phyloP scores from a whole-genome alignment of 495 filamentous ascomycete genomes.

The Collariella sp. region DNA sequence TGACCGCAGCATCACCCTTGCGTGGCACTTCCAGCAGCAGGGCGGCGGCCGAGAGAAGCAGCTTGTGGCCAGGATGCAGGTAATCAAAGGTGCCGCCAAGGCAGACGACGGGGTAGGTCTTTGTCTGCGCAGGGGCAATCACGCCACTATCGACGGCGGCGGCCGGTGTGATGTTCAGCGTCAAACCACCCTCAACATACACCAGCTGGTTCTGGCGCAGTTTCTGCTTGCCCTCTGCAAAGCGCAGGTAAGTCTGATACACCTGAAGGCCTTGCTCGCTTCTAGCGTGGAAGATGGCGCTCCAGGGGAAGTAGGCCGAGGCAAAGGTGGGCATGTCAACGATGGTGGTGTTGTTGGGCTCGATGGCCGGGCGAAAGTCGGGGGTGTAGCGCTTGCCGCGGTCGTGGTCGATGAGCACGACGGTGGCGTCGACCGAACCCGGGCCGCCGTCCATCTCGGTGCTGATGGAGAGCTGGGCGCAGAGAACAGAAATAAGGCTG shows the following conservation, averaged over 20 bases:
- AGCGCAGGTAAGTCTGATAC: slow-evolving; percentile 33
- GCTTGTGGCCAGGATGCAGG: slow-evolving; percentile 90
- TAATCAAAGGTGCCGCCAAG: slow-evolving; percentile 96
- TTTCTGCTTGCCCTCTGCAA: slow-evolving; percentile 39
- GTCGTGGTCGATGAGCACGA: slow-evolving; percentile 61
- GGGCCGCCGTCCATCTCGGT: slow-evolving; percentile 52
- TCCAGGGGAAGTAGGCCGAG: slow-evolving; percentile 56
- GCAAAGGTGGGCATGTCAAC: slow-evolving; percentile 60
- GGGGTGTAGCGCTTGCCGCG: slow-evolving; percentile 24
- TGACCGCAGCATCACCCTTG: slow-evolving; percentile 14
- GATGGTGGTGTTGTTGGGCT: slow-evolving; percentile 45
- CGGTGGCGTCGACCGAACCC: slow-evolving; percentile 66
- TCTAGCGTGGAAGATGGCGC: slow-evolving; percentile 57
- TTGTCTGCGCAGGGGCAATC: slow-evolving; percentile 17
- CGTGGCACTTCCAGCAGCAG: slow-evolving; percentile 54
- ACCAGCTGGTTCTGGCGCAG: slow-evolving; percentile 37
- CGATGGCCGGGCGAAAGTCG: slow-evolving; percentile 25
- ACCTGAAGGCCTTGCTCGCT: slow-evolving; percentile 46
- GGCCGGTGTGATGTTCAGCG: slow-evolving; percentile 23
- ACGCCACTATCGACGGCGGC: no score
- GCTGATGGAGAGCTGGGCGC: slow-evolving; percentile 49
- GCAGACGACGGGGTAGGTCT: slow-evolving; percentile 45
- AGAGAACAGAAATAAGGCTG: slow-evolving; percentile 61
- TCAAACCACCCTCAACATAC: slow-evolving; percentile 41
- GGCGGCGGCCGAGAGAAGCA: slow-evolving; percentile 77